These are phyloP conservation scores for Venturia nashicola DNA, from an alignment of 2,329 filamentous ascomycete genomes.

Conservation along the genomic window DNA sequence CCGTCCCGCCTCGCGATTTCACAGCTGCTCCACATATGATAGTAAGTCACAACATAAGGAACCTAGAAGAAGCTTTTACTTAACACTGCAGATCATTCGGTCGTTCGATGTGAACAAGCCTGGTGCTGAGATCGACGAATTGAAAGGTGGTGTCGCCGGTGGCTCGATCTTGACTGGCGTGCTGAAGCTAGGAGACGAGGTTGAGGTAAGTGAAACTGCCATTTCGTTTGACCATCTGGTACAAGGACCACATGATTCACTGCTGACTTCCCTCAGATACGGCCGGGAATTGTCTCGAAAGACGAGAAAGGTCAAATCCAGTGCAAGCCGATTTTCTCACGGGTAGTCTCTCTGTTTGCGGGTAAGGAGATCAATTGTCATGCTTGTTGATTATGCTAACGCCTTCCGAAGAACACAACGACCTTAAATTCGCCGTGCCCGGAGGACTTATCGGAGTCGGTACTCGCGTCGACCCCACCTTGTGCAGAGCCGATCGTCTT, in stretches of 20 bases:
- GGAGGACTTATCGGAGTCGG: constrained; percentile 55
- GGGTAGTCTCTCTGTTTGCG: constrained; percentile 81
- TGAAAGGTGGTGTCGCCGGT: constrained; percentile 97
- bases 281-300: constrained; percentile 94
- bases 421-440: constrained; percentile 78
- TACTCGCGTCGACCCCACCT: constrained; percentile 91
- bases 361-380: too few species aligned
- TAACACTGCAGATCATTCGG: constrained; percentile 55
- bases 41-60: too few species aligned
- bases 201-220: background rate
- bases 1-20: constrained; percentile 46
- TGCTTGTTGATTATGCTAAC: too few species aligned
- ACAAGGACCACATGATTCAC: too few species aligned
- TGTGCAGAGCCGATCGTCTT: constrained; percentile 96
- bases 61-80: background rate
- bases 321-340: constrained; percentile 94
- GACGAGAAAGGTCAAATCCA: constrained; percentile 88
- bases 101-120: constrained; percentile 99
- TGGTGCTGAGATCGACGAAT: constrained; percentile 93
- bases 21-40: too few species aligned
- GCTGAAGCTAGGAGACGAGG: constrained; percentile 86
- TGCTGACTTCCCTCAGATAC: constrained; percentile 56
- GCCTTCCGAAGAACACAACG: too few species aligned
- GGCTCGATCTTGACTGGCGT: constrained; percentile 94
- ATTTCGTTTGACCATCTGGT: too few species aligned